A percentile compares a stretch with the other conserved stretches of the same genome.
These are phyloP conservation scores for Arabidopsis suecica DNA, from an alignment of 345 rosid species.

Conservation along the genomic window DNA sequence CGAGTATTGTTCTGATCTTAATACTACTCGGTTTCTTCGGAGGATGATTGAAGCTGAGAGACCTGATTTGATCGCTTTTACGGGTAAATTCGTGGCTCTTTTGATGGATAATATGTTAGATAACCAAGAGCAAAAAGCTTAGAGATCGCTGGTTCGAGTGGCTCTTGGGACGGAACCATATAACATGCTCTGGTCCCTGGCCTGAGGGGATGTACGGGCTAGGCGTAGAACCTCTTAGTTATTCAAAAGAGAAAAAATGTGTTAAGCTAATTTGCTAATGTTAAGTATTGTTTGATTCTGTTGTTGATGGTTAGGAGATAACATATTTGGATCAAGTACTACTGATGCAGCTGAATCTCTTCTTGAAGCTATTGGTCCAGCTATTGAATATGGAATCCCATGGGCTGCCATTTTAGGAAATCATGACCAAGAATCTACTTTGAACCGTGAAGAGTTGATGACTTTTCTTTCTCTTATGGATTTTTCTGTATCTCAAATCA, in stretches of 20 bases:
- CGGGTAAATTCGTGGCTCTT: slow-evolving; percentile 45
- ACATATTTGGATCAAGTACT: slow-evolving; percentile 82
- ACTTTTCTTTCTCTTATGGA: slow-evolving; percentile 84
- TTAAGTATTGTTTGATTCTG: slow-evolving; percentile 33
- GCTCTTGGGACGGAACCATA: too few relatives aligned
- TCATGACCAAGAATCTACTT: slow-evolving; percentile 91
- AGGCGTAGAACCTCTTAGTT: too few relatives aligned
- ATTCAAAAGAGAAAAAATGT: too few relatives aligned
- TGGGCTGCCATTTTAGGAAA: slow-evolving; percentile 96
- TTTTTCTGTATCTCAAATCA: slow-evolving; percentile 71
- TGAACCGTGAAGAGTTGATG: slow-evolving; percentile 86
- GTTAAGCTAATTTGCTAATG: too few relatives aligned
- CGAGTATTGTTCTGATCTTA: slow-evolving; percentile 76
- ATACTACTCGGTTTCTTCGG: slow-evolving; percentile 72
- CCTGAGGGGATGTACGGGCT: too few relatives aligned
- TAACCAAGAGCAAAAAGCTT: too few relatives aligned
- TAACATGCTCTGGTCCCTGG: too few relatives aligned
- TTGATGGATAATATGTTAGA: too few relatives aligned
- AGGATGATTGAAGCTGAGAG: slow-evolving; percentile 74
- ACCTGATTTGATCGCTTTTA: slow-evolving; percentile 86
- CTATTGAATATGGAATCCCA: slow-evolving; percentile 72
- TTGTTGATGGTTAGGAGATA: slow-evolving; percentile 68
- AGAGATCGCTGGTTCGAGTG: too few relatives aligned
- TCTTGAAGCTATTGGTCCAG: slow-evolving; percentile 71
- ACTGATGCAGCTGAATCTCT: slow-evolving; percentile 93